Evolutionary conservation across 129 eudicot species (phyloP), one percentile per base, ranked within the genome.

Genomic region (Chrysanthemum seticuspe): DNA sequence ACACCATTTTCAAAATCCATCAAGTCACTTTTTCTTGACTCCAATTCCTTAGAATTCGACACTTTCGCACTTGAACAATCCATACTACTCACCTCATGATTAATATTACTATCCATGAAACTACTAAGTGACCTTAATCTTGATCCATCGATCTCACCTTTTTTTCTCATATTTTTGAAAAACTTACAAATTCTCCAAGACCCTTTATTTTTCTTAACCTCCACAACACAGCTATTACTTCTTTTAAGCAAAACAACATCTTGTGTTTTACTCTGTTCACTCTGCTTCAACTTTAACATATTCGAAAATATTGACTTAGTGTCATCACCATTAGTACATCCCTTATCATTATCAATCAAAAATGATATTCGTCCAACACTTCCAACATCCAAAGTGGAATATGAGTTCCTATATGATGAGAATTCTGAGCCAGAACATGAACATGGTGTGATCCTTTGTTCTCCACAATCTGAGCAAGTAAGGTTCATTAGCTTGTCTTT

Each of bases 381-480:
- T 13, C 87, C 95, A n/a, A 84, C 84, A 62, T 84, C 95, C 65
- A 81, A 49, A 2, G 87, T 81, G 59, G 86, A 74, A n/a, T 82
- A 89, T 13, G 94, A 87, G 16, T 86, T 92, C 10, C 89, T 71
- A 59, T 86, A 77, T 0, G 97, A 88, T 31, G 88, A 85, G 18
- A 76, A 63, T 25, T 76, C 76, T 36, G 87, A 87, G 79, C 96
- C 89, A 29, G 96, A 89, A 69, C 97, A 93, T 8, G 95, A 93
- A 69, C 97, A 93, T 8, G 95, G 89, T 3, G 92, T 87, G 12
- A 79, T 47, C 21, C 98, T 79, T 72, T 89, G 96, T 76, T 89
- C 98, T 2, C 97, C 96, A 76, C 96, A 87, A 13, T 89, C 95
- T 6, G 91, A 82, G 31, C 96, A 93, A 36, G 89, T 82, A n/a